Evolutionary conservation across 2,329 filamentous ascomycete genomes (phyloP).

Genomic region (Bipolaris gigantea): DNA sequence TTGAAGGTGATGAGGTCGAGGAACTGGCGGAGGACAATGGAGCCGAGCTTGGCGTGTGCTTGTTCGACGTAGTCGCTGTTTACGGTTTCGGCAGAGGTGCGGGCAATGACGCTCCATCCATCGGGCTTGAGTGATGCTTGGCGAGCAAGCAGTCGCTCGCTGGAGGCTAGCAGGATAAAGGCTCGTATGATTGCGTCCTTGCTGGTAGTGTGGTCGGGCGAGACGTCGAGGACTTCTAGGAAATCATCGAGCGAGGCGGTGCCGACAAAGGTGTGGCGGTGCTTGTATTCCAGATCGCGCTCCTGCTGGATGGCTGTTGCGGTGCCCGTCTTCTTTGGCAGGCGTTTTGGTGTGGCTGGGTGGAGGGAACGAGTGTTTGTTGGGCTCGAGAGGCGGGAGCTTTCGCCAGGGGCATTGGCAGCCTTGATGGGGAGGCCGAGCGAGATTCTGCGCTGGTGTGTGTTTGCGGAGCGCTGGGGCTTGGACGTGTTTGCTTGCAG

Average conservation of each 20-base stretch:
- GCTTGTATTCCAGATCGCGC: slow-evolving; percentile 37
- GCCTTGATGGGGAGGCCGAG: slow-evolving; percentile 25
- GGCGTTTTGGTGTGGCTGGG: slow-evolving; percentile 5
- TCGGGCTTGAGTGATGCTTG: slow-evolving; percentile 22
- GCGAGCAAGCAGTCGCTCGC: slow-evolving; percentile 32
- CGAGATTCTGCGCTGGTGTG: slow-evolving; percentile 27
- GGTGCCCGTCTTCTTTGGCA: slow-evolving; percentile 9
- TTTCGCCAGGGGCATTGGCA: slow-evolving; percentile 5
- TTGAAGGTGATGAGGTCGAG: slow-evolving; percentile 32
- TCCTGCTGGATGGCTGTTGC: slow-evolving; percentile 21
- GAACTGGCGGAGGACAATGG: slow-evolving; percentile 32
- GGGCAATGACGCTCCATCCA: slow-evolving; percentile 34
- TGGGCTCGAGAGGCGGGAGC: slow-evolving; percentile 6
- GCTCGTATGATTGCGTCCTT: slow-evolving; percentile 27
- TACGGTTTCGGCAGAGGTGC: slow-evolving; percentile 22
- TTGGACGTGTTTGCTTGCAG: slow-evolving; percentile 22
- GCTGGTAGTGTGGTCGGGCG: slow-evolving; percentile 20
- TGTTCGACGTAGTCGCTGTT: slow-evolving; percentile 28
- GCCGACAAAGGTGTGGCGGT: slow-evolving; percentile 40
- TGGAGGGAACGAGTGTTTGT: slow-evolving; percentile 10
- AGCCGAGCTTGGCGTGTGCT: slow-evolving; percentile 32
- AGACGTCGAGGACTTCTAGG: slow-evolving; percentile 31
- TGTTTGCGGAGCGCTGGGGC: slow-evolving; percentile 10
- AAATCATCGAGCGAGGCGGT: slow-evolving; percentile 38
- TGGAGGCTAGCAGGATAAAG: slow-evolving; percentile 30